Conservation (phyloP, 2,329 filamentous ascomycete species). For the Aureobasidium pullulans region DNA sequence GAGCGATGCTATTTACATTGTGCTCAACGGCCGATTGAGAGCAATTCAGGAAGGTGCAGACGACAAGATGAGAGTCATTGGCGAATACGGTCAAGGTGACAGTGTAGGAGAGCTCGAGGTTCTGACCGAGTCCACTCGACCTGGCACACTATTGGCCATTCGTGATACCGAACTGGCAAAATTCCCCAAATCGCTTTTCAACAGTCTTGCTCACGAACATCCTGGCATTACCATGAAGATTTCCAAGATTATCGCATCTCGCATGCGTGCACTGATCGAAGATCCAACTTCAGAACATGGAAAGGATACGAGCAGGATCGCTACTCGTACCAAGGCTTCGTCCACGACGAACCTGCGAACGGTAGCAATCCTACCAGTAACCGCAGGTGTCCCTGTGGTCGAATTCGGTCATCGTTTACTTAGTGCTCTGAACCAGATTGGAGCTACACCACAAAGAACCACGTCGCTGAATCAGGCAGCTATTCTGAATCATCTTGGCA, state of each 20-base stretch:
- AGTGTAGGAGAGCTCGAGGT: conserved; percentile 97
- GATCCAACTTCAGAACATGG: conserved; percentile 59
- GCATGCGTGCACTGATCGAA: conserved; percentile 85
- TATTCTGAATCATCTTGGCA: conserved; percentile 88
- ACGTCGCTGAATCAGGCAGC: conserved; percentile 89
- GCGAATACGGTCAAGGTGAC: conserved; percentile 93
- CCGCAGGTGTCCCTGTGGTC: conserved; percentile 82
- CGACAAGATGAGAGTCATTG: conserved; percentile 75
- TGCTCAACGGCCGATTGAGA: conserved; percentile 84
- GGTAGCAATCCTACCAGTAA: conserved; percentile 85
- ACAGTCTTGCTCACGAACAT: conserved; percentile 93
- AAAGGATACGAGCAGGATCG: conserved; percentile 53
- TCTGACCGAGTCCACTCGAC: conserved; percentile 85
- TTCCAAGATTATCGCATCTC: conserved; percentile 93
- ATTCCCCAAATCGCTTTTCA: conserved; percentile 91
- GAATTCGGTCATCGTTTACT: conserved; percentile 89
- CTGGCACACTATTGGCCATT: conserved; percentile 89
- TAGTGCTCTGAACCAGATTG: conserved; percentile 81
- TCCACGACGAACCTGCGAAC: conserved; percentile 90
- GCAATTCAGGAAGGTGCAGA: conserved; percentile 75
- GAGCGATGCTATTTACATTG: conserved; percentile 96
- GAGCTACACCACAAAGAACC: conserved; percentile 71
- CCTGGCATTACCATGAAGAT: conserved; percentile 98
- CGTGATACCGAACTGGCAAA: conserved; percentile 94
- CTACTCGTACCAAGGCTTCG: conserved; percentile 57